Conservation (phyloP, 306 rosid genomes). For the Astragalus membranaceus region DNA sequence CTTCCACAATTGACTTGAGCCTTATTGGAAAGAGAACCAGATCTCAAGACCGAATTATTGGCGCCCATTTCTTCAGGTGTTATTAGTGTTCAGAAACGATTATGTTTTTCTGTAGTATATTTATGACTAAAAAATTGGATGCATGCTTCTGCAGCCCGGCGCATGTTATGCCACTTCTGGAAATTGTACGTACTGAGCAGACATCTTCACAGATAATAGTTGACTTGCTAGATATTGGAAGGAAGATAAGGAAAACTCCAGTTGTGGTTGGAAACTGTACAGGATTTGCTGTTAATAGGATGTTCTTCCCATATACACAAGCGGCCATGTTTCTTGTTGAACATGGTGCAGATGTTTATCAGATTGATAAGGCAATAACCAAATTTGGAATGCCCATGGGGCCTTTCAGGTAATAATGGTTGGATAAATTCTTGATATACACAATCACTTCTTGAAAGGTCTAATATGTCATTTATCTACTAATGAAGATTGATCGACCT, state of each 20-base stretch:
- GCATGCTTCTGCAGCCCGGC: slow-evolving; percentile 73
- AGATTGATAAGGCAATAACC: slow-evolving; percentile 60
- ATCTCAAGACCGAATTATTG: slow-evolving; percentile 72
- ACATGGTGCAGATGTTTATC: slow-evolving; percentile 75
- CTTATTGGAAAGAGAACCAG: slow-evolving; percentile 76
- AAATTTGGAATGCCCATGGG: slow-evolving; percentile 94
- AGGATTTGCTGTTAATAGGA: slow-evolving; percentile 93
- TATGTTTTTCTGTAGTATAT: not conserved
- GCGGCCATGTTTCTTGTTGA: slow-evolving; percentile 80
- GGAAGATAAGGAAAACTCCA: slow-evolving; percentile 82
- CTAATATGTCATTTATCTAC: slow-evolving; percentile 10
- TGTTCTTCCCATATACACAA: slow-evolving; percentile 88
- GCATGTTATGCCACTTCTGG: slow-evolving; percentile 94
- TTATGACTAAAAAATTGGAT: slow-evolving; percentile 7
- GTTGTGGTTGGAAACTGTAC: slow-evolving; percentile 98
- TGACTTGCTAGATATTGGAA: slow-evolving; percentile 76
- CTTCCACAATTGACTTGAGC: slow-evolving; percentile 93
- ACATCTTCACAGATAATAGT: slow-evolving; percentile 84
- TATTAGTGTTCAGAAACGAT: not conserved
- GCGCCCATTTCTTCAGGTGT: slow-evolving; percentile 97
- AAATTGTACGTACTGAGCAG: slow-evolving; percentile 75
- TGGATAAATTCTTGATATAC: not conserved
- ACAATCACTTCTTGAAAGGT: slow-evolving; percentile 2
- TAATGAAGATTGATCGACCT: slow-evolving; percentile 72
- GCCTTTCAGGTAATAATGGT: slow-evolving; percentile 72